phyloP scores from a whole-genome alignment of 352 stramenopile genomes.

The Globisporangium viniferum region DNA sequence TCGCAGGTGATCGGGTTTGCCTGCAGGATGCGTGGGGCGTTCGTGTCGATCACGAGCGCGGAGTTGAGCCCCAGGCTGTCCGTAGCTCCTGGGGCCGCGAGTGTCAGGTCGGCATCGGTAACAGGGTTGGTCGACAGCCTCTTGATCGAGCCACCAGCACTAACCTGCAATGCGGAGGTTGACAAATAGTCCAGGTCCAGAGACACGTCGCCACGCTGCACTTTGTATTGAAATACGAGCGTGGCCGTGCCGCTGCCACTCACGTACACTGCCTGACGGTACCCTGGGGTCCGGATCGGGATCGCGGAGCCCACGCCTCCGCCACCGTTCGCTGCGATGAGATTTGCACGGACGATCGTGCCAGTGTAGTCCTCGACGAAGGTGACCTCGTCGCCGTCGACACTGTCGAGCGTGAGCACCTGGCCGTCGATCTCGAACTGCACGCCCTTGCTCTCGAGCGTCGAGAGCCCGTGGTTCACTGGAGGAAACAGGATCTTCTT shows the following conservation, averaged over 20 bases:
- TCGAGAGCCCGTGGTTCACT: constrained; percentile 49
- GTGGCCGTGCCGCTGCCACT: constrained; percentile 42
- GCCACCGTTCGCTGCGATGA: constrained; percentile 5
- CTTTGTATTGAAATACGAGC: constrained; percentile 51
- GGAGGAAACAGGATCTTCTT: constrained; percentile 54
- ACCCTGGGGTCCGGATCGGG: constrained; percentile 45
- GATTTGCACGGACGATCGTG: constrained; percentile 31
- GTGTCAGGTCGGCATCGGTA: constrained; percentile 45
- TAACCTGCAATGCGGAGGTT: constrained; percentile 33
- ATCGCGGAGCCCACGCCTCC: constrained; percentile 16
- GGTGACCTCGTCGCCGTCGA: constrained; percentile 39
- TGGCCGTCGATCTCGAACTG: constrained; percentile 56
- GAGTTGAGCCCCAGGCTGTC: constrained; percentile 38
- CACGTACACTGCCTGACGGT: constrained; percentile 40
- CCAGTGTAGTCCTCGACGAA: constrained; percentile 56
- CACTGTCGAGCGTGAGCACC: constrained; percentile 47
- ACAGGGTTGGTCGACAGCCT: constrained; percentile 46
- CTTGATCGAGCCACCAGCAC: constrained; percentile 40
- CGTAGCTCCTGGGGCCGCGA: constrained; percentile 32
- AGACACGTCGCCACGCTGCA: constrained; percentile 55
- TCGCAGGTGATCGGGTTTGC: constrained; percentile 49
- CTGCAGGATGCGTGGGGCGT: constrained; percentile 37
- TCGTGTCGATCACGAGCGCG: constrained; percentile 46
- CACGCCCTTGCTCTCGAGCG: constrained; percentile 28
- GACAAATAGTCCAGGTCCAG: constrained; percentile 46